Evolutionary conservation across 2,329 filamentous ascomycete genomes (phyloP).

Genomic region (Fusarium sp.): DNA sequence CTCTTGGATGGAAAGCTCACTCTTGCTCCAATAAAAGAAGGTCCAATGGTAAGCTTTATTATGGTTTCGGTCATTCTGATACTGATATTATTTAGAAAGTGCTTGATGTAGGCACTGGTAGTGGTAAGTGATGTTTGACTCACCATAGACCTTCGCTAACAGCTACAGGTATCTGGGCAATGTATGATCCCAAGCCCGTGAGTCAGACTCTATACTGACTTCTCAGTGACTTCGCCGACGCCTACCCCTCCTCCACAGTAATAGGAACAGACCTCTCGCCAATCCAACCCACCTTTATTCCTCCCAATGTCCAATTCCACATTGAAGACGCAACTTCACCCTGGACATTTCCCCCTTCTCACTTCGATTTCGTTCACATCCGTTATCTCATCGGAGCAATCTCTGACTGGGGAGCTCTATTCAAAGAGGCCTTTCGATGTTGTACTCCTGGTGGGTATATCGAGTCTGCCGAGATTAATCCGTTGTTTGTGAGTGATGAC

Average conservation of each 20-base stretch:
- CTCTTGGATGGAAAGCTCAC: not conserved
- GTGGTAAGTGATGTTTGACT: not conserved
- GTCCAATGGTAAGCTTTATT: not conserved
- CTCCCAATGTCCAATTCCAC: constrained; percentile 10
- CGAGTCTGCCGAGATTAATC: constrained; percentile 2
- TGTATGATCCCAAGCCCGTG: not conserved
- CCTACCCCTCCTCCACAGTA: not conserved
- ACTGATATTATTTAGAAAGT: not conserved
- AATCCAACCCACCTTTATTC: constrained; percentile 6
- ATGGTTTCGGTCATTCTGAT: rapidly evolving
- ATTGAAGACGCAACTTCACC: constrained; percentile 1
- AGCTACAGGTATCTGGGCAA: not conserved
- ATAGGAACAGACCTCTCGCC: constrained; percentile 15
- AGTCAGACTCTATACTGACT: not conserved
- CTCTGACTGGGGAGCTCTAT: not conserved
- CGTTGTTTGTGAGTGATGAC: constrained; percentile 4
- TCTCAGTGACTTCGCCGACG: constrained; percentile 5
- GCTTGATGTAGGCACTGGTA: not conserved
- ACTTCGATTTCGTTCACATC: constrained; percentile 13
- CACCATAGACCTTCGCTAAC: not conserved
- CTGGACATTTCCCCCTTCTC: not conserved
- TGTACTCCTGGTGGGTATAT: not conserved
- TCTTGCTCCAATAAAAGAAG: not conserved
- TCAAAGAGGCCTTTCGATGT: not conserved
- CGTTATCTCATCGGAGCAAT: constrained; percentile 14